Base-by-base conservation (phyloP, 2,329 filamentous ascomycete genomes). In the Monilinia fructigena region DNA sequence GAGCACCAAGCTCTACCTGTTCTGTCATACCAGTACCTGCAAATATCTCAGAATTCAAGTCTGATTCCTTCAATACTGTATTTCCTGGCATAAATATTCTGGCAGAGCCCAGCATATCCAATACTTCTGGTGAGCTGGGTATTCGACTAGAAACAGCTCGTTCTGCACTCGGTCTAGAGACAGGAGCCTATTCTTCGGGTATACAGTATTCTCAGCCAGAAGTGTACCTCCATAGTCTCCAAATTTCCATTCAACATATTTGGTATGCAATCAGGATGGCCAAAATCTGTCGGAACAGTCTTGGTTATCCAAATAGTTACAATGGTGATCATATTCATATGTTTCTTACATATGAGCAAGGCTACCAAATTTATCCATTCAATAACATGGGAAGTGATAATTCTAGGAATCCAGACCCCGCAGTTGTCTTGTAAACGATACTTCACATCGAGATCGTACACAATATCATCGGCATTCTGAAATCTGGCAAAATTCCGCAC, bases 291-390 rank as follows among this genome's bases (percentile, higher is more conserved):
- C 31, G 26, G 26, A 55, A 31, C 8, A 16, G 52, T 20, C 52
- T 55, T 16, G 31, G 20, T 35, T 55, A 55, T 55, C 28, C 52
- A 16, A 55, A 55, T 35, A 26, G 52, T 20, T 55, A 55, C 18
- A 35, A 55, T 23, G 26, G 52, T 7, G 26, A 35, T 31, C 26
- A 55, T 55, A 55, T 31, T 55, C 28, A 7, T 55, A 55, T 20
- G 10, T 55, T 20, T 28, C 28, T 18, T 55, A 55, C 35, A 55
- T 55, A 55, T 55, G 52, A 35, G 52, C 31, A 55, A 55, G 52
- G 52, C 18, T 55, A 55, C 28, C 52, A 8, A 55, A 11, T 20
- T 55, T 55, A 18, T 55, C 52, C 3, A 14, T 55, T 55, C 28
- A 26, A 55, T 10, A 55, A 20, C 20, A 20, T 55, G 26, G 52